phyloP scores from a whole-genome alignment of 148 eudicot genomes.

The Chenopodium album region DNA sequence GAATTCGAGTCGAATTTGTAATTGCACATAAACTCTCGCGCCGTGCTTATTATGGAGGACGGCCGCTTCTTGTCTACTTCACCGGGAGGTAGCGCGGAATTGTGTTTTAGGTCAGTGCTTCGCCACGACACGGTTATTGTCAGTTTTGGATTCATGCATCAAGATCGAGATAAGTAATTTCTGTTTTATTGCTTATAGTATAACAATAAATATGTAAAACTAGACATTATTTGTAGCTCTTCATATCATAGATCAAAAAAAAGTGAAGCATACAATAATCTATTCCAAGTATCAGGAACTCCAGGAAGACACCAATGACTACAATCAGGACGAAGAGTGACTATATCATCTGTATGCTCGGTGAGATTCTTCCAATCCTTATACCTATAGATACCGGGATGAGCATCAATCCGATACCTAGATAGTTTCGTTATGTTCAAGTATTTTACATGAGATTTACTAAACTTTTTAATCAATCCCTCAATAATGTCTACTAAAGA shows the following conservation, averaged over 20 bases:
- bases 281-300: slow-evolving; percentile 46
- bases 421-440: slow-evolving; percentile 41
- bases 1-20: too few relatives aligned
- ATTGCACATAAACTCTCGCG: too few relatives aligned
- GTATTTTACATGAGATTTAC: slow-evolving; percentile 22
- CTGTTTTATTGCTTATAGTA: too few relatives aligned
- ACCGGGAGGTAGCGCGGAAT: too few relatives aligned
- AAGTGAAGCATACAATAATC: slow-evolving; percentile 34
- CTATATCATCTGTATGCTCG: neutral
- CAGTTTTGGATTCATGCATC: too few relatives aligned
- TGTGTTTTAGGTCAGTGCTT: too few relatives aligned
- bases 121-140: too few relatives aligned
- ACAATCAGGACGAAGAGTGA: slow-evolving; percentile 28
- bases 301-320: slow-evolving; percentile 53
- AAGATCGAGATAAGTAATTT: too few relatives aligned
- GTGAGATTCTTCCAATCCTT: slow-evolving; percentile 12
- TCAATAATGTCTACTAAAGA: slow-evolving; percentile 28
- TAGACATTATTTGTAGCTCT: neutral
- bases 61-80: too few relatives aligned
- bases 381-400: slow-evolving; percentile 24
- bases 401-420: slow-evolving; percentile 34
- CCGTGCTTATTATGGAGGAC: too few relatives aligned
- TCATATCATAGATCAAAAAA: neutral
- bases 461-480: slow-evolving; percentile 11
- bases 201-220: too few relatives aligned